Evolutionary conservation across 257 asterid species (phyloP), one percentile per base, ranked within the genome.

Genomic region (Fraxinus cuspidata): DNA sequence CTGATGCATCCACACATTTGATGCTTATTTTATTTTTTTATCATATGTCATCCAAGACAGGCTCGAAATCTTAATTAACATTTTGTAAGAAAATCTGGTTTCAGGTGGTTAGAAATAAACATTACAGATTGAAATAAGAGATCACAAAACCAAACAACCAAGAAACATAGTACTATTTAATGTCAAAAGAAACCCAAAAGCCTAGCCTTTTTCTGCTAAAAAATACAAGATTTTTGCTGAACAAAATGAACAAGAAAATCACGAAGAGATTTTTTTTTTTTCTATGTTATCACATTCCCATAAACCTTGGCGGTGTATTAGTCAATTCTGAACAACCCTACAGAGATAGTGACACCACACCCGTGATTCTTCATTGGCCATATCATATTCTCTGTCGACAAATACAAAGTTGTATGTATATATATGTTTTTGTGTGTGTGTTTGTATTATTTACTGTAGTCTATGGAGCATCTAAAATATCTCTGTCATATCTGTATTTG

Each of bases 361-460:
- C 86, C 88, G 87, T 81, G 86, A 81, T 74, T 66, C 80, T 78
- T 49, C 72, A 74, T 58, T 80, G 77, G 77, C 82, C 71, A 49
- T 82, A 15, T 78, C 75, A 65, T 10, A 7, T 70, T 47, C 47
- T 38, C 3, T 31, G 31, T 25, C 29, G 37, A 47, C 21, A 71
- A 4, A 44, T 29, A 51, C 72, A 25, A 18, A 1, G 49, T 13
- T 37, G 38, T 44, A 4, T 40, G 8, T 80, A 53, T 37, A 19
- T 80, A 64, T 78, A 53, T 16, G 11, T 23, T 21, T 19, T 76
- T 28, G 60, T 65, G 21, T 2, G 77, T 27, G 15, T 38, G 8
- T 49, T 0, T 40, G 53, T 63, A 60, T 35, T 25, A 1, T 42
- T 16, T 12, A 69, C 1, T 68, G 13, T 66, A 10, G 31, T 27